Conservation (phyloP, 2,329 filamentous ascomycete species). For the Ophiostoma populinum region DNA sequence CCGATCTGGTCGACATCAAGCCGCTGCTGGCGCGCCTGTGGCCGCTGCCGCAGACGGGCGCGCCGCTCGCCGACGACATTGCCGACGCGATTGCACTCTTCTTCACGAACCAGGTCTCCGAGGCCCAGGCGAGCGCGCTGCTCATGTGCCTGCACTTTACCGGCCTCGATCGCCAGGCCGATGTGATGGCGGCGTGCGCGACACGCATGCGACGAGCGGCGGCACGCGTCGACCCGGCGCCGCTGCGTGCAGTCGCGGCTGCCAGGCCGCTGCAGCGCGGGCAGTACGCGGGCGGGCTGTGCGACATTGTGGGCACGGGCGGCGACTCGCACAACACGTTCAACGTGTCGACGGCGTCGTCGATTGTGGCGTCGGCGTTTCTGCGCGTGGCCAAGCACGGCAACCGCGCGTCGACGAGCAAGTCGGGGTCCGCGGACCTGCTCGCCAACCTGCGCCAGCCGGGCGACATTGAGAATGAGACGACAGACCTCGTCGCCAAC, state of each 20-base stretch:
- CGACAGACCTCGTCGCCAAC: slow-evolving; percentile 39
- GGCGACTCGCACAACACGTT: slow-evolving; percentile 95
- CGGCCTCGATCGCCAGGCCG: slow-evolving; percentile 62
- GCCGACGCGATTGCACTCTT: slow-evolving; percentile 79
- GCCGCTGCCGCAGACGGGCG: slow-evolving; percentile 29
- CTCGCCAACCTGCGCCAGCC: slow-evolving; percentile 54
- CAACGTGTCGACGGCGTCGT: slow-evolving; percentile 92
- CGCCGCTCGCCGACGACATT: slow-evolving; percentile 51
- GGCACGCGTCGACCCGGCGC: slow-evolving; percentile 47
- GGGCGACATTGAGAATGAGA: slow-evolving; percentile 11
- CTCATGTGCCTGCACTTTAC: slow-evolving; percentile 89
- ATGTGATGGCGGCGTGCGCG: slow-evolving; percentile 76
- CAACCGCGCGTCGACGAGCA: slow-evolving; percentile 86
- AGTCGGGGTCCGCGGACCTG: slow-evolving; percentile 87
- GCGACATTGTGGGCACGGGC: slow-evolving; percentile 94
- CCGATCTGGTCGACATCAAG: slow-evolving; percentile 39
- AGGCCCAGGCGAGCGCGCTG: slow-evolving; percentile 71
- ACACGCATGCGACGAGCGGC: slow-evolving; percentile 70
- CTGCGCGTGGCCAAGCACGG: slow-evolving; percentile 88
- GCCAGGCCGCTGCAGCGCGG: slow-evolving; percentile 48
- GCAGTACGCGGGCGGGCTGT: slow-evolving; percentile 63
- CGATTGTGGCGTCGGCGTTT: slow-evolving; percentile 72
- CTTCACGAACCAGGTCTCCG: slow-evolving; percentile 79
- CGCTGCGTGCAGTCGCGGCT: slow-evolving; percentile 43
- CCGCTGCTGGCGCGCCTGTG: slow-evolving; percentile 57